Evolutionary conservation across 208 protist genomes (phyloP).

Genomic region (Wallacemonas rigidus): DNA sequence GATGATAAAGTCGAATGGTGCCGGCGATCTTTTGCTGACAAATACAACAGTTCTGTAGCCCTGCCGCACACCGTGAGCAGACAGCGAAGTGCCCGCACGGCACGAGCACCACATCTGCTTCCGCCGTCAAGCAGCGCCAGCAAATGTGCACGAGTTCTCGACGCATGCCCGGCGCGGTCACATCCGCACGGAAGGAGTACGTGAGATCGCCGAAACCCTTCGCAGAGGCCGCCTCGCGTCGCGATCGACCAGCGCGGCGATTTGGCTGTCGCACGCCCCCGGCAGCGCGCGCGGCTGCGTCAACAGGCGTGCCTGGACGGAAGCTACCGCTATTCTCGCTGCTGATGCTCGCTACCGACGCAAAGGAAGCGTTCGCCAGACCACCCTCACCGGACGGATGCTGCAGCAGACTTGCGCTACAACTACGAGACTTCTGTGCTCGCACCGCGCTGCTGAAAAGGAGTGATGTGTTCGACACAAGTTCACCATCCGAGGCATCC

Average conservation of each 20-base stretch:
- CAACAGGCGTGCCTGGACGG: slow-evolving; percentile 8
- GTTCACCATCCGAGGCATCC: background rate
- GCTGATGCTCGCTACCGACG: background rate
- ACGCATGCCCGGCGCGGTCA: slow-evolving; percentile 36
- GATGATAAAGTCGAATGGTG: slow-evolving; percentile 44
- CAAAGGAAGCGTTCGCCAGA: slow-evolving; percentile 9
- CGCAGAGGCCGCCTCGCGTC: slow-evolving; percentile 36
- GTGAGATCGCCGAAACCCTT: slow-evolving; percentile 46
- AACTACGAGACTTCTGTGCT: background rate
- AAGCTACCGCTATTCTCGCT: background rate
- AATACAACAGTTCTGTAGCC: slow-evolving; percentile 54
- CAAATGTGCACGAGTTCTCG: slow-evolving; percentile 73
- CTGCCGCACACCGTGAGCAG: slow-evolving; percentile 50
- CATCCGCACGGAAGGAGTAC: slow-evolving; percentile 46
- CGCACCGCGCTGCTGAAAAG: slow-evolving; percentile 15
- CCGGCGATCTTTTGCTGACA: slow-evolving; percentile 51
- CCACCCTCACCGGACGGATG: background rate
- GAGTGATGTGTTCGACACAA: slow-evolving; percentile 11
- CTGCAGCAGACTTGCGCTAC: background rate
- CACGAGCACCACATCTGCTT: slow-evolving; percentile 61
- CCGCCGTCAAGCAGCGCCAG: slow-evolving; percentile 65
- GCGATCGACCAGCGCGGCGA: background rate
- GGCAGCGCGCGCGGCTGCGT: background rate
- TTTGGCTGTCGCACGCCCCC: background rate
- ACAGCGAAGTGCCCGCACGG: slow-evolving; percentile 75